A percentile compares a stretch with the other conserved stretches of the same genome.
These are phyloP conservation scores for Trypanosoma grayi DNA, from an alignment of 208 protist species.

Conservation along the genomic window DNA sequence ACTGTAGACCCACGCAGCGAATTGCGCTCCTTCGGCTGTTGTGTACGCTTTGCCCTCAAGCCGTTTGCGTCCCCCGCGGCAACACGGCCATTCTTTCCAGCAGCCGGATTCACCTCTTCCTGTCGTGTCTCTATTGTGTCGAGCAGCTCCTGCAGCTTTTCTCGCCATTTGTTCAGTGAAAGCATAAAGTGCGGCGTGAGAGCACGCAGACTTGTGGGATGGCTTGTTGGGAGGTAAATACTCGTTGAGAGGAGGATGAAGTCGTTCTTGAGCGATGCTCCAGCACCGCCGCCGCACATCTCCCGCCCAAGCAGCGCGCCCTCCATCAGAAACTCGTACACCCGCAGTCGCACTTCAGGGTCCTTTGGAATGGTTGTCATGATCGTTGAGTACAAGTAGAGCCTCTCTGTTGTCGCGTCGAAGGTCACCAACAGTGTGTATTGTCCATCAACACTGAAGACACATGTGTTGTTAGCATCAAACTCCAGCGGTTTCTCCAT, in stretches of 20 bases:
- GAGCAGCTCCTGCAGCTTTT: slow-evolving; percentile 41
- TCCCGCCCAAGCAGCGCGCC: slow-evolving; percentile 63
- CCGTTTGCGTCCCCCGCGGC: not conserved
- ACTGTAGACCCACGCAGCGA: not conserved
- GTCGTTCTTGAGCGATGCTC: slow-evolving; percentile 61
- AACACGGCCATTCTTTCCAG: not conserved
- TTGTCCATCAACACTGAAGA: slow-evolving; percentile 58
- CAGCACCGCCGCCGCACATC: slow-evolving; percentile 68
- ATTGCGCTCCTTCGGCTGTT: not conserved
- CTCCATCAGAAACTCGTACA: slow-evolving; percentile 78
- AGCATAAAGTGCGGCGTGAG: slow-evolving; percentile 67
- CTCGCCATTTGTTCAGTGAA: slow-evolving; percentile 64
- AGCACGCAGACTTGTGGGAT: slow-evolving; percentile 53
- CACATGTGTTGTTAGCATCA: slow-evolving; percentile 67
- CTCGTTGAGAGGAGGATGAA: slow-evolving; percentile 71
- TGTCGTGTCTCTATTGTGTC: not conserved
- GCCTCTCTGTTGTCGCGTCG: slow-evolving; percentile 63
- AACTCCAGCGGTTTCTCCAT: slow-evolving; percentile 37
- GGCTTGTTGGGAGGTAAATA: slow-evolving; percentile 71
- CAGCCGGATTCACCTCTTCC: not conserved
- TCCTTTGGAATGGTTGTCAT: slow-evolving; percentile 46
- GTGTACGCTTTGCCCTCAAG: not conserved
- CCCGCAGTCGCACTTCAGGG: slow-evolving; percentile 28
- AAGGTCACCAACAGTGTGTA: slow-evolving; percentile 72
- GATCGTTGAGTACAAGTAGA: slow-evolving; percentile 74